A percentile compares a stretch with the other conserved stretches of the same genome.
phyloP scores from a whole-genome alignment of 2,329 filamentous ascomycete species.

The Nemania serpens region DNA sequence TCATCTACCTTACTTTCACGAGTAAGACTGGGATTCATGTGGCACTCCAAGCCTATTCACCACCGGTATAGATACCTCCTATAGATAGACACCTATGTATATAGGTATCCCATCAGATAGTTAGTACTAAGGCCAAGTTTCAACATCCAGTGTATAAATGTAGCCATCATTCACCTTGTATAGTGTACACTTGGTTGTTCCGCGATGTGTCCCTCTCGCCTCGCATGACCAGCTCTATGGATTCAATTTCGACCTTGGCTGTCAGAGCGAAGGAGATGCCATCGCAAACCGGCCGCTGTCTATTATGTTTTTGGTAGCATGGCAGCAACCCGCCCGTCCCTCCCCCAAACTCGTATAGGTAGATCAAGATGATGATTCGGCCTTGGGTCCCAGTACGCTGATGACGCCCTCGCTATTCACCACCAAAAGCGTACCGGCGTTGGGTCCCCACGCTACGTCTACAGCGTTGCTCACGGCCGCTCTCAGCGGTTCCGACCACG shows the following conservation, averaged over 20 bases:
- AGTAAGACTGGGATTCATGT: too few species aligned
- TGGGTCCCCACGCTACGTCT: conserved; percentile 76
- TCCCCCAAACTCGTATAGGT: background rate
- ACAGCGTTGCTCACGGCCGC: conserved; percentile 71
- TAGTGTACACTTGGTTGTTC: conserved; percentile 4
- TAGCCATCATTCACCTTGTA: conserved; percentile 21
- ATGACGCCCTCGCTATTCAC: conserved; percentile 77
- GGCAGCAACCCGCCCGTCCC: background rate
- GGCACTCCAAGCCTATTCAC: too few species aligned
- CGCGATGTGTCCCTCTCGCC: background rate
- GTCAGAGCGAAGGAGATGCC: background rate
- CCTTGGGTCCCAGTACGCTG: conserved; percentile 64
- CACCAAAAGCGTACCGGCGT: conserved; percentile 74
- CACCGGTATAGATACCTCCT: too few species aligned
- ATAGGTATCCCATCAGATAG: too few species aligned
- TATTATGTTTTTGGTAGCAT: too few species aligned
- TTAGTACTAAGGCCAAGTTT: too few species aligned
- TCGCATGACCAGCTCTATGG: background rate
- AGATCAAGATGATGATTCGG: conserved; percentile 47
- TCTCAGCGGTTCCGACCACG: conserved; percentile 84
- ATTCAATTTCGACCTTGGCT: background rate
- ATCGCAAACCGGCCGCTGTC: background rate
- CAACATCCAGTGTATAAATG: background rate
- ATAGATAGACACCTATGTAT: too few species aligned
- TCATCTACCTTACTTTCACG: too few species aligned